These are phyloP conservation scores for Digitaria exilis DNA, from an alignment of 202 grass and related monocot species.

Conservation along the genomic window DNA sequence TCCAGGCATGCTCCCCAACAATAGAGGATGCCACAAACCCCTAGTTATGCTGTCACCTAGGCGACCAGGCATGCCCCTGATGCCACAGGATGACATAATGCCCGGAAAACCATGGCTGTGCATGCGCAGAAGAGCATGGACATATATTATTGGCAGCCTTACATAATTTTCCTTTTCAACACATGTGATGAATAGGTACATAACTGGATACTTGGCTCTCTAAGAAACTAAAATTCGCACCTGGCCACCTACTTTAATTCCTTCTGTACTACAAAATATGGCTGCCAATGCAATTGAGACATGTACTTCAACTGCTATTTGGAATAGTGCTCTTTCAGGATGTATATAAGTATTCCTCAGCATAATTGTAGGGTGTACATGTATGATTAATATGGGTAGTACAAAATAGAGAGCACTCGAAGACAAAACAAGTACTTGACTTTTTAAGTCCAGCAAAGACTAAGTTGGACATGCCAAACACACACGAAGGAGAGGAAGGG, in stretches of 20 bases:
- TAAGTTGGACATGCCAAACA: neutral
- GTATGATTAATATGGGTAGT: neutral
- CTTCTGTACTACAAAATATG: slow-evolving; percentile 7
- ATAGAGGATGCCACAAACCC: neutral
- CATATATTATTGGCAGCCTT: neutral
- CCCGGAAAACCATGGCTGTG: neutral
- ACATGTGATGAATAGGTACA: slow-evolving; percentile 1
- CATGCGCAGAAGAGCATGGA: slow-evolving; percentile 2
- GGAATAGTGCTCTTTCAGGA: slow-evolving; percentile 1
- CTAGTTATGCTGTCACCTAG: neutral
- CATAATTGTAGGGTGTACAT: neutral
- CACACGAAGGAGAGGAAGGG: neutral
- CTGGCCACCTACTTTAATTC: slow-evolving; percentile 25
- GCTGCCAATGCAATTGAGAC: slow-evolving; percentile 16
- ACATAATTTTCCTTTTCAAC: slow-evolving; percentile 1
- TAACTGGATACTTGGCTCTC: neutral
- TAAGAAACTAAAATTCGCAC: neutral
- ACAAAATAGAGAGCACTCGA: neutral
- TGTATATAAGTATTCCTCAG: neutral
- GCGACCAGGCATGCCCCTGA: neutral
- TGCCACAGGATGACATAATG: neutral
- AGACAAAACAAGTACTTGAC: neutral
- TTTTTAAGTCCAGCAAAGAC: neutral
- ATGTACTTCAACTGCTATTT: neutral
- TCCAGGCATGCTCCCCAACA: neutral